Evolutionary conservation across 2,329 filamentous ascomycete species (phyloP).

Genomic region (Pseudocercospora musae): DNA sequence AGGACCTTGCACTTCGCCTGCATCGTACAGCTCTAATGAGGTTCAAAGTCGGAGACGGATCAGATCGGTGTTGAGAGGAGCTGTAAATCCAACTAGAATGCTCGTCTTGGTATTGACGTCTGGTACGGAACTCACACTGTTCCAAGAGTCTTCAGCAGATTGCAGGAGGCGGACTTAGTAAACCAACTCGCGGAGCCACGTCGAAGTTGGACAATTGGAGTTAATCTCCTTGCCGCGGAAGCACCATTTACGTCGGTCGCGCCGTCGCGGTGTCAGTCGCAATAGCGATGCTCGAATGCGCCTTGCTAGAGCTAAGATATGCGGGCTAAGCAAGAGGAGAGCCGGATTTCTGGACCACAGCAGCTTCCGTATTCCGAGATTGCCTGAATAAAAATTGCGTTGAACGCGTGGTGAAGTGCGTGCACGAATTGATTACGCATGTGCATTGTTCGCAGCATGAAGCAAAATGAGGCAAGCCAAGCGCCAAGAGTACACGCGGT

Average conservation of each 20-base stretch:
- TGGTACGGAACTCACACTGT: neutral
- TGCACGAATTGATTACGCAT: neutral
- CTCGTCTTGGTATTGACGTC: neutral
- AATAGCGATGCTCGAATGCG: neutral
- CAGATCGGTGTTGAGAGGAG: neutral
- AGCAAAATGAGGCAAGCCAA: neutral
- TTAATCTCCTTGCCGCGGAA: neutral
- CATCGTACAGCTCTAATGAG: neutral
- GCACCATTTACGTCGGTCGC: neutral
- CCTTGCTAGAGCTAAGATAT: neutral
- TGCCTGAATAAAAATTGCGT: neutral
- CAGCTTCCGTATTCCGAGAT: neutral
- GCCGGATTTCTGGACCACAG: neutral
- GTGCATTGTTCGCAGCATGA: neutral
- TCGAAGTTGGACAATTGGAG: neutral
- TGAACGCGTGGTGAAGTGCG: neutral
- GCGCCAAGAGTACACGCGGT: neutral
- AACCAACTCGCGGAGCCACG: neutral
- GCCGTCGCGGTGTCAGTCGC: neutral
- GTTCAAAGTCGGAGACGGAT: neutral
- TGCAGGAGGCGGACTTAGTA: neutral
- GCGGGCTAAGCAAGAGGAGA: neutral
- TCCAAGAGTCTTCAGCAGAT: neutral
- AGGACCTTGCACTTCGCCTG: neutral
- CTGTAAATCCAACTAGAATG: neutral